Evolutionary conservation across 768 basidiomycete species (phyloP).

Genomic region (Lactarius vividus): DNA sequence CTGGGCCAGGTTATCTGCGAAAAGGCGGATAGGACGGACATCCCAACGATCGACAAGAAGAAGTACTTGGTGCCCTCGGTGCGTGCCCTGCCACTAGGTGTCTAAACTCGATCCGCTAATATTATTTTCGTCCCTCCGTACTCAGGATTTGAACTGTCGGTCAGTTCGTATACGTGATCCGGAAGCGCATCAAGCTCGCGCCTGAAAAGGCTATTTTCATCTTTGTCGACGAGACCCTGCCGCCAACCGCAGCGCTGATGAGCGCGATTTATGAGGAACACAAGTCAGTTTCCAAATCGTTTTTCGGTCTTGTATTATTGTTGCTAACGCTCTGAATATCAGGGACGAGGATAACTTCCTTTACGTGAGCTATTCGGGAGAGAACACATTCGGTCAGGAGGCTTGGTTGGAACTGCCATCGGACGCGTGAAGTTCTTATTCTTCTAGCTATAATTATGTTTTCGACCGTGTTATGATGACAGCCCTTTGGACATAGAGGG

Average conservation of each 20-base stretch:
- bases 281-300: slow-evolving; percentile 55
- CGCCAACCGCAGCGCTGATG: slow-evolving; percentile 98
- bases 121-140: not conserved
- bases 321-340: slow-evolving; percentile 5
- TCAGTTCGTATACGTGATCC: slow-evolving; percentile 99
- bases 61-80: slow-evolving; percentile 99
- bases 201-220: slow-evolving; percentile 99
- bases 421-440: slow-evolving; percentile 23
- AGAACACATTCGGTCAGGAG: slow-evolving; percentile 83
- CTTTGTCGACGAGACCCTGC: slow-evolving; percentile 98
- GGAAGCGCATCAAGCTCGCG: slow-evolving; percentile 99
- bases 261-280: slow-evolving; percentile 99
- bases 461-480: slow-evolving; percentile 20
- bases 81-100: slow-evolving; percentile 34
- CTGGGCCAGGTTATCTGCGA: slow-evolving; percentile 90
- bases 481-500: slow-evolving; percentile 18
- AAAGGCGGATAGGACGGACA: slow-evolving; percentile 98
- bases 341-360: slow-evolving; percentile 99
- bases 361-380: slow-evolving; percentile 97
- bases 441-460: slow-evolving; percentile 23
- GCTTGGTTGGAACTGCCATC: slow-evolving; percentile 27
- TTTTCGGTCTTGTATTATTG: not conserved
- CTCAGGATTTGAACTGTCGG: slow-evolving; percentile 94
- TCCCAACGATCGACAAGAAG: slow-evolving; percentile 99
- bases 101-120: slow-evolving; percentile 16